A percentile compares a stretch with the other conserved stretches of the same genome.
Conservation (phyloP, 345 rosid genomes). For the Kandelia obovata region DNA sequence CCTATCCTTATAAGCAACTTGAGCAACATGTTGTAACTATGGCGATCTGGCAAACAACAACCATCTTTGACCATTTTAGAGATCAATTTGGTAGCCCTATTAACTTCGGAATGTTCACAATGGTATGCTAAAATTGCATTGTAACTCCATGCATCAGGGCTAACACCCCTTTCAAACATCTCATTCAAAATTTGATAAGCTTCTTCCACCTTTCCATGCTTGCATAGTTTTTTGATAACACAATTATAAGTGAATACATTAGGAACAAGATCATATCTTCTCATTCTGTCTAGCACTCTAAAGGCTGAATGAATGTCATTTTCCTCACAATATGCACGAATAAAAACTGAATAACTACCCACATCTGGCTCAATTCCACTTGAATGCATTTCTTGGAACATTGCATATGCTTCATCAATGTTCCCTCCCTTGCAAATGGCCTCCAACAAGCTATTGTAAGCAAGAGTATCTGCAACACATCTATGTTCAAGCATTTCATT, state of each 20-base stretch:
- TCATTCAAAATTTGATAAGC: slow-evolving; percentile 65
- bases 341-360: slow-evolving; percentile 56
- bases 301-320: slow-evolving; percentile 60
- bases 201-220: slow-evolving; percentile 60
- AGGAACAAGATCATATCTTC: slow-evolving; percentile 54
- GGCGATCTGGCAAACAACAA: slow-evolving; percentile 62
- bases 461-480: slow-evolving; percentile 49
- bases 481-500: slow-evolving; percentile 61
- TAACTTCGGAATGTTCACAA: slow-evolving; percentile 74
- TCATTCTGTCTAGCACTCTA: slow-evolving; percentile 74
- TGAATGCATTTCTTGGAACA: slow-evolving; percentile 53
- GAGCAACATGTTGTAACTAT: slow-evolving; percentile 77
- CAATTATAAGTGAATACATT: slow-evolving; percentile 79
- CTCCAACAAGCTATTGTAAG: slow-evolving; percentile 64
- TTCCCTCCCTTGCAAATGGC: slow-evolving; percentile 67
- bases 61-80: slow-evolving; percentile 57
- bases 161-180: slow-evolving; percentile 50
- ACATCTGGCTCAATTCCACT: slow-evolving; percentile 59
- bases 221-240: slow-evolving; percentile 65
- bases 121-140: slow-evolving; percentile 70
- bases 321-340: slow-evolving; percentile 60
- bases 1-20: slow-evolving; percentile 65
- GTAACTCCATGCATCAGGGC: slow-evolving; percentile 80
- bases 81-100: slow-evolving; percentile 55
- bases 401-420: slow-evolving; percentile 54